Percentiles rank a stretch among this genome's conserved stretches.
Conservation (phyloP, 805 yeast species). For the Ogataea minuta region DNA sequence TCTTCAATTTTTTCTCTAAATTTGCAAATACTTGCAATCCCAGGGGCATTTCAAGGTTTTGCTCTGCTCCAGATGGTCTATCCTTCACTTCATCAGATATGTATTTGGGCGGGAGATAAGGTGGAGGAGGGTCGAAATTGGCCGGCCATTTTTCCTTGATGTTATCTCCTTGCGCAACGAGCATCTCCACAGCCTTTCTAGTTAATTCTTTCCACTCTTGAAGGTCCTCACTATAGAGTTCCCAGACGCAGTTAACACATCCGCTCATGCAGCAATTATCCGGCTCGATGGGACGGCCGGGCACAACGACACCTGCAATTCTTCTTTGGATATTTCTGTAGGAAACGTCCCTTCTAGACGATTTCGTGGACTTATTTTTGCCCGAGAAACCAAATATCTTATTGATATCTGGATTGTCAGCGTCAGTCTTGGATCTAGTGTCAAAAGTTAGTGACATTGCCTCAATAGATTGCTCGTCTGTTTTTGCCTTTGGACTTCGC, state of each 20-base stretch:
- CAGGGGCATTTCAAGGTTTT: slow-evolving; percentile 56
- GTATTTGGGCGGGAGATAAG: slow-evolving; percentile 39
- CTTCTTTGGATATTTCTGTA: slow-evolving; percentile 32
- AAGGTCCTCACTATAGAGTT: slow-evolving; percentile 80
- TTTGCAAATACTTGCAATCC: slow-evolving; percentile 81
- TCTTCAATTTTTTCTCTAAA: slow-evolving; percentile 66
- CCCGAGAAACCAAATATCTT: slow-evolving; percentile 32
- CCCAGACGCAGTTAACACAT: slow-evolving; percentile 97
- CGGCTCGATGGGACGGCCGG: slow-evolving; percentile 83
- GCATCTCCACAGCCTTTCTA: slow-evolving; percentile 49
- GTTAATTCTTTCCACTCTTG: slow-evolving; percentile 74
- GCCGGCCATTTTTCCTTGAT: slow-evolving; percentile 62
- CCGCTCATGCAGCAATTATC: slow-evolving; percentile 98
- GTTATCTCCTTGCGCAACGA: slow-evolving; percentile 39
- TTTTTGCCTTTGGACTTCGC: slow-evolving; percentile 14
- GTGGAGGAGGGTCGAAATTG: slow-evolving; percentile 58
- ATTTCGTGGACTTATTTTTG: slow-evolving; percentile 31
- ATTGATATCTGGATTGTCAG: slow-evolving; percentile 23
- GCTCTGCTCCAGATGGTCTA: slow-evolving; percentile 24
- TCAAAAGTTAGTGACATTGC: slow-evolving; percentile 27
- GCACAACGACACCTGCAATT: slow-evolving; percentile 71
- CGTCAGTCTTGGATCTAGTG: slow-evolving; percentile 20
- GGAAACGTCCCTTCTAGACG: slow-evolving; percentile 37
- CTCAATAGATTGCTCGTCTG: slow-evolving; percentile 12
- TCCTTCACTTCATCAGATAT: slow-evolving; percentile 40